phyloP scores from a whole-genome alignment of 352 stramenopile species.

The Phytophthora hybrid region DNA sequence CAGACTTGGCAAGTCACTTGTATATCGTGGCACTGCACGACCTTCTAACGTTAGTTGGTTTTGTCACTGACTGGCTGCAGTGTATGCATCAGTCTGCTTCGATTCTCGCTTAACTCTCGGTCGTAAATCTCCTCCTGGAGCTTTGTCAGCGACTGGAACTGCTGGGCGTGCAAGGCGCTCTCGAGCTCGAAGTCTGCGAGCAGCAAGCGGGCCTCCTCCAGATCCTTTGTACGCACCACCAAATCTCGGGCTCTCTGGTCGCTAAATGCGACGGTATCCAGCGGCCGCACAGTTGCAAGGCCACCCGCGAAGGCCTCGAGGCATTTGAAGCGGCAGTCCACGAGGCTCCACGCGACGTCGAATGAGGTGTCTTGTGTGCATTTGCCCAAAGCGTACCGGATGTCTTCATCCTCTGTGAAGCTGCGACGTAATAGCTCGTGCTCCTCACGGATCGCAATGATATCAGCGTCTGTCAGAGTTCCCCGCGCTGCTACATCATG shows the following conservation, averaged over 20 bases:
- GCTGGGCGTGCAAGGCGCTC: constrained; percentile 47
- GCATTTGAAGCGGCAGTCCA: constrained; percentile 43
- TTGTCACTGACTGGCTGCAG: constrained; percentile 4
- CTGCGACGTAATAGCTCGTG: constrained; percentile 19
- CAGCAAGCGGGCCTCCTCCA: constrained; percentile 31
- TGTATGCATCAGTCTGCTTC: not conserved
- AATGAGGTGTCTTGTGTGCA: constrained; percentile 43
- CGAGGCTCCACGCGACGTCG: constrained; percentile 44
- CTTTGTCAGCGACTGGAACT: constrained; percentile 39
- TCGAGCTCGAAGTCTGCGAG: constrained; percentile 42
- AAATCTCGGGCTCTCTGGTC: constrained; percentile 17
- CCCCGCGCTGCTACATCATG: constrained; percentile 23
- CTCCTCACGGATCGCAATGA: constrained; percentile 21
- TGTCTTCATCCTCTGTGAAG: constrained; percentile 35
- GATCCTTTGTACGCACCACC: constrained; percentile 25
- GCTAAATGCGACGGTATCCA: constrained; percentile 1
- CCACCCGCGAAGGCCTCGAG: constrained; percentile 60
- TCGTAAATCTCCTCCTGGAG: constrained; percentile 34
- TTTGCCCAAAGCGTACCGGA: constrained; percentile 24
- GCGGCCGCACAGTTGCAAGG: constrained; percentile 50
- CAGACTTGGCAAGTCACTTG: too few species aligned
- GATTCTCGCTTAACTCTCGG: constrained; percentile 10
- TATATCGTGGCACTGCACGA: not conserved
- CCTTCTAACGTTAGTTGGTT: not conserved
- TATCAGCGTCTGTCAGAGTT: constrained; percentile 12